These are phyloP conservation scores for Yamadazyma insecticola DNA, from an alignment of 805 yeast species.

Conservation along the genomic window DNA sequence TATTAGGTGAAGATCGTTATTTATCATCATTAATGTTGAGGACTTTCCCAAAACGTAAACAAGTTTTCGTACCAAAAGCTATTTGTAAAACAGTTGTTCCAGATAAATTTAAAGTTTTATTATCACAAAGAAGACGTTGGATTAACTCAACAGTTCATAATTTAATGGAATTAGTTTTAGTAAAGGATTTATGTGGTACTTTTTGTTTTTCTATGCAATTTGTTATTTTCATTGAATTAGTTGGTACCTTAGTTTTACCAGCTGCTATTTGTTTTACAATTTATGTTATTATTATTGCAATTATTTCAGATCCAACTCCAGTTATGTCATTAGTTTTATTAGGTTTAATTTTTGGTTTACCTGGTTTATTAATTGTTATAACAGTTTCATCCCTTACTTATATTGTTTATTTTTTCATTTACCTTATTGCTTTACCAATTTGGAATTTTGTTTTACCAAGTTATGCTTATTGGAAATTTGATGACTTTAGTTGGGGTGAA, in stretches of 20 bases:
- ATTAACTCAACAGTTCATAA: constrained; percentile 93
- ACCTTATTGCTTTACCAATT: constrained; percentile 78
- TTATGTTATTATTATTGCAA: constrained; percentile 70
- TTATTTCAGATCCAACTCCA: constrained; percentile 73
- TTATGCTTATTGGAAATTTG: constrained; percentile 92
- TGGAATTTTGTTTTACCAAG: constrained; percentile 89
- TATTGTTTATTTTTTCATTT: constrained; percentile 73
- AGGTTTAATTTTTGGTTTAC: constrained; percentile 78
- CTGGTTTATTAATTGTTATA: constrained; percentile 74
- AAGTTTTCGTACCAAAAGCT: constrained; percentile 82
- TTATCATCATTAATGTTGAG: constrained; percentile 79
- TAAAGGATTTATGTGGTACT: constrained; percentile 87
- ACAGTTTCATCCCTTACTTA: constrained; percentile 75
- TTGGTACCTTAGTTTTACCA: constrained; percentile 86
- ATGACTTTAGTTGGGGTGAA: constrained; percentile 96
- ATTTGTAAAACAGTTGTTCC: constrained; percentile 93
- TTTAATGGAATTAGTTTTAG: constrained; percentile 78
- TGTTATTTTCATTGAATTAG: constrained; percentile 73
- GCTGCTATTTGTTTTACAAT: constrained; percentile 81
- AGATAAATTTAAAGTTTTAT: constrained; percentile 65
- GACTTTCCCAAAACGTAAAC: constrained; percentile 87
- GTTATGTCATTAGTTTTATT: constrained; percentile 69
- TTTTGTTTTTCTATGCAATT: constrained; percentile 95
- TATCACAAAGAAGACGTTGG: constrained; percentile 96
- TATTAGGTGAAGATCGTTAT: constrained; percentile 89